Conservation (phyloP, 495 filamentous ascomycete genomes). For the Daldinia grandis region DNA sequence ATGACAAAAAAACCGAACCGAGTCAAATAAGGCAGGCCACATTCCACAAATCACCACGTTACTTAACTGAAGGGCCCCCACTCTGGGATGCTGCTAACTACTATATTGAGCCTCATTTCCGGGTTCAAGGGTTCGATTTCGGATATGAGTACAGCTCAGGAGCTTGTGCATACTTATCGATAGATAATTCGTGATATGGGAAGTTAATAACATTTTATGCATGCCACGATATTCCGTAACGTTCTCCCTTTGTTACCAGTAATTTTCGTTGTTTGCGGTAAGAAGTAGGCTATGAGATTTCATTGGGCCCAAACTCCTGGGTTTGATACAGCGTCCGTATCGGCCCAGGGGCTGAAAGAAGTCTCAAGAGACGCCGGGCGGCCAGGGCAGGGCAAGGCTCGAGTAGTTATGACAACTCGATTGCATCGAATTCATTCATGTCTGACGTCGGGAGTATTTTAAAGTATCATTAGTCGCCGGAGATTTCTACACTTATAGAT, state of each 20-base stretch:
- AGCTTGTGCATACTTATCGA: conserved; percentile 7
- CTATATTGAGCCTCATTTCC: conserved; percentile 42
- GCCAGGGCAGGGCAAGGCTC: background rate
- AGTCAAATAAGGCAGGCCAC: conserved; percentile 11
- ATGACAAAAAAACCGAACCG: background rate
- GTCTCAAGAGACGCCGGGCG: conserved; percentile 23
- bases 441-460: conserved; percentile 25
- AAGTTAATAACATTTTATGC: conserved; percentile 9
- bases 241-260: background rate
- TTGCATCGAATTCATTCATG: conserved; percentile 9
- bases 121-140: conserved; percentile 21
- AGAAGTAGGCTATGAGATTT: conserved; percentile 6
- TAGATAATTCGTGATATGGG: background rate
- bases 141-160: conserved; percentile 33
- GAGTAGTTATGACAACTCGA: conserved; percentile 16
- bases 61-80: conserved; percentile 5
- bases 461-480: conserved; percentile 36
- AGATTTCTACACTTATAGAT: conserved; percentile 15
- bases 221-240: conserved; percentile 13
- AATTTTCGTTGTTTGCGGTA: background rate
- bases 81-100: conserved; percentile 18
- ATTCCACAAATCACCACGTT: conserved; percentile 23
- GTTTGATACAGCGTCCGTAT: conserved; percentile 12
- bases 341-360: conserved; percentile 26
- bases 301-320: conserved; percentile 25